Evolutionary conservation across 2,329 filamentous ascomycete species (phyloP).

Genomic region (Emericellopsis cladophorae): DNA sequence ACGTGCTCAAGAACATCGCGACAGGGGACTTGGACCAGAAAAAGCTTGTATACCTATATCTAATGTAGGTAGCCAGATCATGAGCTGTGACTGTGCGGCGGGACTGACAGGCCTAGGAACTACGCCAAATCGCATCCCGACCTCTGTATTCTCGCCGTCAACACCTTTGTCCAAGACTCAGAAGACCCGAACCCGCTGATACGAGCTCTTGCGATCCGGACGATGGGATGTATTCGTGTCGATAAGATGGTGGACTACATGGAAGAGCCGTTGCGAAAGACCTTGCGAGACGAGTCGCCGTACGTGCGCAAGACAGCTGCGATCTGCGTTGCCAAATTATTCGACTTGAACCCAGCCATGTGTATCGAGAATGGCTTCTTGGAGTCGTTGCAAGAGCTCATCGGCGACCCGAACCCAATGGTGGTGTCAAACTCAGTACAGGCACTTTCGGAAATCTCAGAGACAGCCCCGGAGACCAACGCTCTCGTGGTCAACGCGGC

Average conservation of each 20-base stretch:
- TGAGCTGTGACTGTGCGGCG: not conserved
- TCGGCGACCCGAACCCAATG: conserved; percentile 97
- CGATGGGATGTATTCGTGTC: conserved; percentile 96
- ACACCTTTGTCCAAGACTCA: conserved; percentile 97
- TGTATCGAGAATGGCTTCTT: conserved; percentile 96
- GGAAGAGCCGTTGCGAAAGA: conserved; percentile 95
- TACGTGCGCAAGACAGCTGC: conserved; percentile 98
- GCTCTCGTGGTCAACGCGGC: conserved; percentile 72
- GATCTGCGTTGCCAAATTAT: conserved; percentile 95
- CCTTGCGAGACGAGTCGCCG: conserved; percentile 88
- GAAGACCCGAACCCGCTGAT: conserved; percentile 97
- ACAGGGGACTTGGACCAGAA: conserved; percentile 93
- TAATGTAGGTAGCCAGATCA: conserved; percentile 55
- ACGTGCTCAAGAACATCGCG: conserved; percentile 97
- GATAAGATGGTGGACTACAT: conserved; percentile 99
- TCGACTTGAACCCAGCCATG: conserved; percentile 83
- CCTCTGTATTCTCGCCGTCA: conserved; percentile 95
- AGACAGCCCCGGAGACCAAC: conserved; percentile 80
- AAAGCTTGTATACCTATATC: conserved; percentile 96
- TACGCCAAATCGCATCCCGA: conserved; percentile 99
- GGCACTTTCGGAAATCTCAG: conserved; percentile 80
- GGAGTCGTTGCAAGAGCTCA: conserved; percentile 86
- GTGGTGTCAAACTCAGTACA: conserved; percentile 97
- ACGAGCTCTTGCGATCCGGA: conserved; percentile 86
- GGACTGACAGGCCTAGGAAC: conserved; percentile 54